These are phyloP conservation scores for Lactarius trivialis DNA, from an alignment of 768 basidiomycete species.

Conservation along the genomic window DNA sequence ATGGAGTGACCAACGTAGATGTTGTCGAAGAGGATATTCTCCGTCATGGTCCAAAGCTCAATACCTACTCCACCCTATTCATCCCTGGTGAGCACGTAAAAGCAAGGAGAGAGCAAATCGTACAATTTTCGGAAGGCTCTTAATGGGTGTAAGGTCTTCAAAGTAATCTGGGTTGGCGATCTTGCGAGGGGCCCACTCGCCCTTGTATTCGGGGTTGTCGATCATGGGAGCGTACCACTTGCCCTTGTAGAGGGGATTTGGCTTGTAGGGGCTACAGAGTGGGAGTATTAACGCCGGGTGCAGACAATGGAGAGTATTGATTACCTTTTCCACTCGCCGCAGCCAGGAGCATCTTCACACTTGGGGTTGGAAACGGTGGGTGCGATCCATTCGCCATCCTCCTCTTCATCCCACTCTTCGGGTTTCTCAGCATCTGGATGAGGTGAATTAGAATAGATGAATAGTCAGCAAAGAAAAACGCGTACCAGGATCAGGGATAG, in stretches of 20 bases:
- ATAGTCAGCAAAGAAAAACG: not conserved
- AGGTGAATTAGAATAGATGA: not conserved
- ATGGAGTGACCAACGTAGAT: slow-evolving; percentile 90
- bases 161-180: slow-evolving; percentile 89
- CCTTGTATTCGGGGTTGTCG: slow-evolving; percentile 97
- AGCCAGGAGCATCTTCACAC: slow-evolving; percentile 85
- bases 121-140: slow-evolving; percentile 81
- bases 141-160: slow-evolving; percentile 78
- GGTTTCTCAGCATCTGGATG: slow-evolving; percentile 78
- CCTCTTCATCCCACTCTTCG: slow-evolving; percentile 99
- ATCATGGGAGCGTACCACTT: slow-evolving; percentile 95
- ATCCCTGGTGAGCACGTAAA: slow-evolving; percentile 7
- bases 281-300: not conserved
- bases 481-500: slow-evolving; percentile 81
- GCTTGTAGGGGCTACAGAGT: slow-evolving; percentile 61
- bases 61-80: slow-evolving; percentile 86
- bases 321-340: slow-evolving; percentile 89
- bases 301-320: slow-evolving; percentile 9
- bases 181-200: slow-evolving; percentile 86
- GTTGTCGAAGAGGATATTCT: slow-evolving; percentile 89
- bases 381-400: slow-evolving; percentile 97
- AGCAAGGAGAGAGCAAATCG: slow-evolving; percentile 25
- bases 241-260: slow-evolving; percentile 95
- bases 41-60: slow-evolving; percentile 99
- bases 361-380: slow-evolving; percentile 86